Percentiles rank a stretch among this genome's conserved stretches.
phyloP scores from a whole-genome alignment of 169 alveolate species.

The Babesia bigemina region DNA sequence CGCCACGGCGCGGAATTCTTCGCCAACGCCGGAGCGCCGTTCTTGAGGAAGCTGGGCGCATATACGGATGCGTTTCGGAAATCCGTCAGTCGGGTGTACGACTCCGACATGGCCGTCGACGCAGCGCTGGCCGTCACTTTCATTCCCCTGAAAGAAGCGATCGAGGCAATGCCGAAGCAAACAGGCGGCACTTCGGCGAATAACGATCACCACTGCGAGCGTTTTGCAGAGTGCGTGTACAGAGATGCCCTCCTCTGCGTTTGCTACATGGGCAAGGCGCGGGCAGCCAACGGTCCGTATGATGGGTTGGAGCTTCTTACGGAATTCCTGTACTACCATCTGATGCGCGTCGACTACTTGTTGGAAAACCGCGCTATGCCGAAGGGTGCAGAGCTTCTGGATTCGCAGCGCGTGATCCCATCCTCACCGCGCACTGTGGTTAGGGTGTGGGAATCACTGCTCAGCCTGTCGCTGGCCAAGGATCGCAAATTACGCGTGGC shows the following conservation, averaged over 20 bases:
- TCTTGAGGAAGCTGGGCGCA: slow-evolving; percentile 5
- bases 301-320: slow-evolving; percentile 11
- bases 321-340: slow-evolving; percentile 22
- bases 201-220: background rate
- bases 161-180: slow-evolving; percentile 1
- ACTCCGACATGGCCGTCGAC: background rate
- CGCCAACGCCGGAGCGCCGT: background rate
- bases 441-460: slow-evolving; percentile 67
- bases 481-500: slow-evolving; percentile 67
- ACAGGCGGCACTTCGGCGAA: background rate
- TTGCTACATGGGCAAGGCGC: slow-evolving; percentile 38
- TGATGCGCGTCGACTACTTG: slow-evolving; percentile 36
- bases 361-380: background rate
- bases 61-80: slow-evolving; percentile 10
- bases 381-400: background rate
- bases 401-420: slow-evolving; percentile 1
- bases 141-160: slow-evolving; percentile 29
- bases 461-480: slow-evolving; percentile 56
- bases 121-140: slow-evolving; percentile 11
- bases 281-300: background rate
- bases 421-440: slow-evolving; percentile 7
- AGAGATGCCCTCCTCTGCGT: slow-evolving; percentile 12
- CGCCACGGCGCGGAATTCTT: background rate
- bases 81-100: slow-evolving; percentile 4
- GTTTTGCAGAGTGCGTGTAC: background rate